Evolutionary conservation across 345 rosid genomes (phyloP).

Genomic region (Camelina laxa): DNA sequence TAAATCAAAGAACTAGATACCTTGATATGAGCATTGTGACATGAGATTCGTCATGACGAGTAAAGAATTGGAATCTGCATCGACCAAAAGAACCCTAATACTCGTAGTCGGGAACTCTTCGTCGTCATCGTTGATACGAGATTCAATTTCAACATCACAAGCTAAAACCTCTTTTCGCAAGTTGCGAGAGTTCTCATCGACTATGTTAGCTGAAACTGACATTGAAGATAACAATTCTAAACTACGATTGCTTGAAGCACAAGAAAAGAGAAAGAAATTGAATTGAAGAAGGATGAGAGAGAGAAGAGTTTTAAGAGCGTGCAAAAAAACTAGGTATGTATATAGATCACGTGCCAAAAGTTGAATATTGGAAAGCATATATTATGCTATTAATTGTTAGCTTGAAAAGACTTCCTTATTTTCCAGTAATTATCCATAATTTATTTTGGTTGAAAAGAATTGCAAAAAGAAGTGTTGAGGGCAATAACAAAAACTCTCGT

Average conservation of each 20-base stretch:
- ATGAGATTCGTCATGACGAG: conserved; percentile 12
- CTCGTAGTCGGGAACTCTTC: conserved; percentile 7
- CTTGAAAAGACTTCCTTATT: not conserved
- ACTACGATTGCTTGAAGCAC: conserved; percentile 15
- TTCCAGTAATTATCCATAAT: not conserved
- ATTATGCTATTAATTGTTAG: conserved; percentile 29
- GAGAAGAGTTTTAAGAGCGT: conserved; percentile 20
- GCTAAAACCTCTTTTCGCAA: not conserved
- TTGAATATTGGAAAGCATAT: conserved; percentile 27
- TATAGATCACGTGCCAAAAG: conserved; percentile 22
- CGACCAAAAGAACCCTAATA: conserved; percentile 37
- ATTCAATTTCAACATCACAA: not conserved
- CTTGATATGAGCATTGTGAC: not conserved
- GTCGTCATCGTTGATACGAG: not conserved
- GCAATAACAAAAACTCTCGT: no score
- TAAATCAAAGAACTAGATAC: no score
- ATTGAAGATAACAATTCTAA: not conserved
- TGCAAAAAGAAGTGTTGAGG: no score
- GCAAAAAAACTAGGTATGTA: conserved; percentile 25
- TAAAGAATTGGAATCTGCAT: conserved; percentile 27
- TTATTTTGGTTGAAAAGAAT: not conserved
- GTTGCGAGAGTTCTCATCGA: conserved; percentile 1
- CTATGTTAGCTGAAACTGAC: conserved; percentile 10
- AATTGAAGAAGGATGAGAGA: conserved; percentile 27
- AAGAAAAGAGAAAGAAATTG: conserved; percentile 14